phyloP scores from a whole-genome alignment of 192 early-diverging fungal species.

The Coemansia sp. region DNA sequence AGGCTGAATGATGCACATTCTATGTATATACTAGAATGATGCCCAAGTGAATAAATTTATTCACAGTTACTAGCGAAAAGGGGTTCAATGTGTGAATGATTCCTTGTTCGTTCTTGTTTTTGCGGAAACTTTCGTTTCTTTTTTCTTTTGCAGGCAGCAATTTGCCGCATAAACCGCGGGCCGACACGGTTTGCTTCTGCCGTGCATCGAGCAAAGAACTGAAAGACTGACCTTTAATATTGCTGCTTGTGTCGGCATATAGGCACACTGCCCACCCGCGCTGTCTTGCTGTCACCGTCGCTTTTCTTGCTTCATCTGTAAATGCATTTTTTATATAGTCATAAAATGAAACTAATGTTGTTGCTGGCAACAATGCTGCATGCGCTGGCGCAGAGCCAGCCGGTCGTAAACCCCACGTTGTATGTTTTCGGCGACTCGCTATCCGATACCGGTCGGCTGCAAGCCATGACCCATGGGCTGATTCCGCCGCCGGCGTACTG shows the following conservation, averaged over 20 bases:
- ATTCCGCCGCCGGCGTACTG: constrained; percentile 34
- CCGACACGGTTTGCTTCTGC: not conserved
- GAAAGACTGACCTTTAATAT: not conserved
- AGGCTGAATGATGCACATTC: constrained; percentile 47
- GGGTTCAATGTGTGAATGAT: not conserved
- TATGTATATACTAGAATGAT: constrained; percentile 43
- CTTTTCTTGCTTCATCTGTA: not conserved
- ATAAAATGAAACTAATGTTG: not conserved
- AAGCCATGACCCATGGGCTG: constrained; percentile 14
- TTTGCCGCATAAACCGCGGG: too few species aligned
- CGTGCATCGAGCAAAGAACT: not conserved
- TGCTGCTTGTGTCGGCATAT: not conserved
- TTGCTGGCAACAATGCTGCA: not conserved
- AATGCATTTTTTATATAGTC: not conserved
- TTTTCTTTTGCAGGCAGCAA: not conserved
- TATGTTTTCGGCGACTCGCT: constrained; percentile 45
- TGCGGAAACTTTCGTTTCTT: not conserved
- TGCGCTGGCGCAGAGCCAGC: not conserved
- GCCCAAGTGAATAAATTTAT: not conserved
- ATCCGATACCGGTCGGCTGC: constrained; percentile 34
- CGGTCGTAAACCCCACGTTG: constrained; percentile 9
- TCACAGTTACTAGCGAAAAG: too few species aligned
- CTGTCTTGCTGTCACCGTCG: not conserved
- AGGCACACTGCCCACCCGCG: not conserved
- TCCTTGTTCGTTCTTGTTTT: not conserved